phyloP scores from a whole-genome alignment of 192 early-diverging fungal genomes.

The Backusella liffmaniae region DNA sequence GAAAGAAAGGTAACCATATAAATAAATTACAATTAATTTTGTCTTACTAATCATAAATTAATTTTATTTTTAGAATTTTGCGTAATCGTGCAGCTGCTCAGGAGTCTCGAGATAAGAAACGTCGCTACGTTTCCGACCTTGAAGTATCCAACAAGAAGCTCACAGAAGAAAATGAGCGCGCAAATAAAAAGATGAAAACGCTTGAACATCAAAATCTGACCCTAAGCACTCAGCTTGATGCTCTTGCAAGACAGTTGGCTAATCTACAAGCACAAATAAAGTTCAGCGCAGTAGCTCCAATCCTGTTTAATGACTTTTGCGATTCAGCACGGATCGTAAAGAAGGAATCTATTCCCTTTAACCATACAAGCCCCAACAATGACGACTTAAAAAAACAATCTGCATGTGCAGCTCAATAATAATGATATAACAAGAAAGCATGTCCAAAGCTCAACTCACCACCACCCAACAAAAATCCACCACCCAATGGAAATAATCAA shows the following conservation, averaged over 20 bases:
- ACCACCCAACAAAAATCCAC: conserved; percentile 21
- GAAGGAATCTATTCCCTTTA: conserved; percentile 5
- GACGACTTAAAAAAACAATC: background rate
- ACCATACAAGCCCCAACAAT: background rate
- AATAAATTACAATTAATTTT: conserved; percentile 3
- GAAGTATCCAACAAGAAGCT: conserved; percentile 52
- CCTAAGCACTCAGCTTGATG: conserved; percentile 31
- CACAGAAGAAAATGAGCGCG: conserved; percentile 46
- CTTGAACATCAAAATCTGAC: conserved; percentile 50
- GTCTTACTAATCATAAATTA: background rate
- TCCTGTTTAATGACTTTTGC: conserved; percentile 48
- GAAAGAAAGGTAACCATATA: conserved; percentile 29
- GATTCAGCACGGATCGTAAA: conserved; percentile 51
- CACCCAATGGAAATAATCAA: conserved; percentile 36
- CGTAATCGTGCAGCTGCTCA: conserved; percentile 74
- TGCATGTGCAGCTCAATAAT: background rate
- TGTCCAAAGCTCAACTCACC: background rate
- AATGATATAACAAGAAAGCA: background rate
- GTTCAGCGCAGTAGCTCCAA: conserved; percentile 33
- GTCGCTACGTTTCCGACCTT: conserved; percentile 60
- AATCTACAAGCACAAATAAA: conserved; percentile 41
- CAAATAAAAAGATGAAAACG: conserved; percentile 47
- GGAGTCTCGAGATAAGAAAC: conserved; percentile 76
- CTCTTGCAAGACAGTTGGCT: conserved; percentile 33
- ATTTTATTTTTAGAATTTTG: conserved; percentile 44